Evolutionary conservation across 768 basidiomycete species (phyloP).

Genomic region (Termitomyces titanicus): DNA sequence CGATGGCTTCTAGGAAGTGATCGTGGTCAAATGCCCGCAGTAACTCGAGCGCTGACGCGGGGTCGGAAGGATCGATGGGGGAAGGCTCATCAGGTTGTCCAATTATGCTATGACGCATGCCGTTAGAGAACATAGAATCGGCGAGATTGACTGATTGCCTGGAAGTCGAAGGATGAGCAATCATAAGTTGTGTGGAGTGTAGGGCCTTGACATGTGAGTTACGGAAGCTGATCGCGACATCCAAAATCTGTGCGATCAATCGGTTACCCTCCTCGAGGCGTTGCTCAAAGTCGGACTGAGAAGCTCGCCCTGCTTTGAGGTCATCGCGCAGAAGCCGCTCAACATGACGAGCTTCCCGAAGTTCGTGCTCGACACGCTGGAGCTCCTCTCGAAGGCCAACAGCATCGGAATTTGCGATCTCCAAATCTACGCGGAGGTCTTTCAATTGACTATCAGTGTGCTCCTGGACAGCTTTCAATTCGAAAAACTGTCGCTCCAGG

Average conservation of each 20-base stretch:
- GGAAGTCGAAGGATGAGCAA: constrained; percentile 45
- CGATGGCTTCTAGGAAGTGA: constrained; percentile 77
- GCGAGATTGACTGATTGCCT: constrained; percentile 43
- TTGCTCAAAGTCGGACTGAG: constrained; percentile 65
- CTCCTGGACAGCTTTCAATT: constrained; percentile 62
- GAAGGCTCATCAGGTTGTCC: constrained; percentile 58
- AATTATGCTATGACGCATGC: constrained; percentile 52
- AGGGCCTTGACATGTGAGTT: constrained; percentile 74
- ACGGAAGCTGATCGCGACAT: constrained; percentile 75
- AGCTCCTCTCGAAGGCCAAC: constrained; percentile 70
- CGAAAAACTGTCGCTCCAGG: constrained; percentile 82
- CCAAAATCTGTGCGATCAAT: constrained; percentile 77
- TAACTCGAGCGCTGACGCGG: constrained; percentile 61
- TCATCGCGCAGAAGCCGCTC: constrained; percentile 75
- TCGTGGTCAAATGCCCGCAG: constrained; percentile 80
- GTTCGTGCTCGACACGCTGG: constrained; percentile 64
- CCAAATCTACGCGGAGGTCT: constrained; percentile 55
- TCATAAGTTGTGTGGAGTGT: constrained; percentile 55
- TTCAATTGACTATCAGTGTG: constrained; percentile 59
- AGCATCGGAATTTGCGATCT: constrained; percentile 66
- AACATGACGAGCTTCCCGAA: constrained; percentile 60
- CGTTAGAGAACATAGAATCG: constrained; percentile 47
- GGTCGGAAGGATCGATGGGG: constrained; percentile 78
- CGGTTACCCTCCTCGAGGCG: constrained; percentile 61
- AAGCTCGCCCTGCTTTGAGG: constrained; percentile 62